These are phyloP conservation scores for Mycosphaerella sp. DNA, from an alignment of 2,329 filamentous ascomycete genomes.

Conservation along the genomic window DNA sequence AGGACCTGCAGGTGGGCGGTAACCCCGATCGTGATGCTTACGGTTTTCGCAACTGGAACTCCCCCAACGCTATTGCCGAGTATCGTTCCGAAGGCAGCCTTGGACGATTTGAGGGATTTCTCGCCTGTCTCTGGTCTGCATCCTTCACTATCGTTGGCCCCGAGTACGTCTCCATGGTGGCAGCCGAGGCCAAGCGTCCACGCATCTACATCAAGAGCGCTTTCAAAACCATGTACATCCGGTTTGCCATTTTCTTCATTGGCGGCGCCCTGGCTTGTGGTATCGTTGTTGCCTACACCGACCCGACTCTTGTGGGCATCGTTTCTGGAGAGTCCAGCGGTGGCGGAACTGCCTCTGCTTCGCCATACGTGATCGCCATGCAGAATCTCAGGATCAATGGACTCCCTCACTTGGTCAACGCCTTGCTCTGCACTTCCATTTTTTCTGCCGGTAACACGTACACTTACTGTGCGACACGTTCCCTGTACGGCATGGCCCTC, in stretches of 20 bases:
- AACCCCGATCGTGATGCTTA: constrained; percentile 33
- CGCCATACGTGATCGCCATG: constrained; percentile 38
- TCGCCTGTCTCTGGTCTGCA: constrained; percentile 35
- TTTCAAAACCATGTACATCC: constrained; percentile 46
- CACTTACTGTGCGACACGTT: constrained; percentile 48
- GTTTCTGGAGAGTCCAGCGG: constrained; percentile 17
- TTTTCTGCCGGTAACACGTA: constrained; percentile 51
- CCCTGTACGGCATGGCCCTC: constrained; percentile 47
- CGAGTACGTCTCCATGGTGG: constrained; percentile 46
- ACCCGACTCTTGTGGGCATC: constrained; percentile 29
- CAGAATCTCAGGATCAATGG: constrained; percentile 39
- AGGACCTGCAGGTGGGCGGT: constrained; percentile 21
- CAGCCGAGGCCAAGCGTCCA: constrained; percentile 44
- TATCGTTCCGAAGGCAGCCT: constrained; percentile 26
- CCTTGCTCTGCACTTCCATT: constrained; percentile 44
- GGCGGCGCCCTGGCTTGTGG: constrained; percentile 42
- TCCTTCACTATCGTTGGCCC: constrained; percentile 37
- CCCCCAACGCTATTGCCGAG: constrained; percentile 33
- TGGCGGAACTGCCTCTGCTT: constrained; percentile 28
- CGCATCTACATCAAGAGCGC: constrained; percentile 43
- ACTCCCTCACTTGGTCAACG: constrained; percentile 36
- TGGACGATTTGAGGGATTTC: constrained; percentile 35
- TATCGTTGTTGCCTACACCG: constrained; percentile 37
- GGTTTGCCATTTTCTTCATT: constrained; percentile 46
- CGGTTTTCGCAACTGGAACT: constrained; percentile 40